Base-by-base conservation (phyloP, 2,329 filamentous ascomycete species). In the Pestalotiopsis sp. region DNA sequence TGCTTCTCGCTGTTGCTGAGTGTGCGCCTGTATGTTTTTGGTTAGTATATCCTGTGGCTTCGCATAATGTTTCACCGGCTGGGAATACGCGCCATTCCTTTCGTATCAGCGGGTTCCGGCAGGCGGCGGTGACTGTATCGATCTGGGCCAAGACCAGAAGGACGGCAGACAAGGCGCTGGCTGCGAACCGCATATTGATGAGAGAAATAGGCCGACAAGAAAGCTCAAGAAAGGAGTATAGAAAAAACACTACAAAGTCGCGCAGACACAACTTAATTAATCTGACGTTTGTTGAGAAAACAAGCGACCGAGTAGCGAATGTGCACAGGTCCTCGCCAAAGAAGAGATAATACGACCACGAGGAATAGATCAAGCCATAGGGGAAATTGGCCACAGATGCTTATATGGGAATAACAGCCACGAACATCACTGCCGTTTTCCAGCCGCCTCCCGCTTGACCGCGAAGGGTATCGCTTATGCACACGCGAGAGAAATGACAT, bases 1-100 rank as follows among this genome's bases (percentile, higher is more conserved):
- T 74, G 75, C 67, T 75, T 77, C 68, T 81, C 75, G 6, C 2
- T n/a, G 4, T 13, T 61, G 7, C 41, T 36, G 20, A 69, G 68
- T 12, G 68, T 63, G 4, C 68, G 60, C 68, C 68, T 69, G 25
- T n/a, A 39, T n/a, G 3, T 13, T 23, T 5, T 36, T 36, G 20
- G n/a, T 31, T 20, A 31, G 31, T 9, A 36, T 17, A 27, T 27
- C 31, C 31, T 36, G 20, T 2, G 13, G 12, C 27, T 39, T 38
- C 13, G 39, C 17, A 52, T 9, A 31, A 23, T 4, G 6, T 38
- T 17, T 27, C 2, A 25, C 7, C 49, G 25, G 6, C 17, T 9
- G 17, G 3, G 45, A 3, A 4, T 23, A 27, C 65, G 4, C 20
- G 61, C 65, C 65, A 66, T 31, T 66, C 65, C 14, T 60, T 66